Conservation (phyloP, 306 rosid species). For the Rubus idaeus region DNA sequence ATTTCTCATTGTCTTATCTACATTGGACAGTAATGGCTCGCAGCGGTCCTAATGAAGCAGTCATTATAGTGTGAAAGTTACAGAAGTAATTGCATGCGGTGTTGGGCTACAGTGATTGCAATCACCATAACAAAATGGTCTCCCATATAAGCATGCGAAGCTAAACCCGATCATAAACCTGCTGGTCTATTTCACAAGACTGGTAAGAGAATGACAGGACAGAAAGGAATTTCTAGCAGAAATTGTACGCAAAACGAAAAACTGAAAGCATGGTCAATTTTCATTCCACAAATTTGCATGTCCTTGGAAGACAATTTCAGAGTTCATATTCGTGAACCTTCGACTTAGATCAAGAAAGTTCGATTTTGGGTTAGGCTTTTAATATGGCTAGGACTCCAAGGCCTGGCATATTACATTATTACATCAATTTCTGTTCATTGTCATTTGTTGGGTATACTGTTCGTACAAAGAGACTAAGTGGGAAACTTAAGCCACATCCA, state of each 20-base stretch:
- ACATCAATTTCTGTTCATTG: background rate
- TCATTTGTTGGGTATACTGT: background rate
- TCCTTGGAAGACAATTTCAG: background rate
- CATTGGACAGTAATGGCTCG: background rate
- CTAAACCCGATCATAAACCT: background rate
- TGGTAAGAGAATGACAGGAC: background rate
- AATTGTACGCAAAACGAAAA: background rate
- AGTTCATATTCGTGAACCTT: background rate
- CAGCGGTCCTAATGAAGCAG: background rate
- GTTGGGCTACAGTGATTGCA: background rate
- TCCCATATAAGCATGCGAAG: background rate
- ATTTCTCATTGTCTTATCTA: background rate
- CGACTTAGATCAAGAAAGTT: background rate
- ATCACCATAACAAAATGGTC: slow-evolving; percentile 1
- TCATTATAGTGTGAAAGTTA: slow-evolving; percentile 7
- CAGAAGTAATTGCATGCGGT: slow-evolving; percentile 1
- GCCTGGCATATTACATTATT: background rate
- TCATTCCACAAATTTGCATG: background rate
- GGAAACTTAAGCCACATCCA: background rate
- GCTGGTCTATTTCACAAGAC: background rate
- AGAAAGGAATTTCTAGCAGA: background rate
- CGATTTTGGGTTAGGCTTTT: background rate
- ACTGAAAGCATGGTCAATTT: background rate
- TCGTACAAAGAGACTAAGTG: background rate
- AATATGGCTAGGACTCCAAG: background rate